phyloP scores from a whole-genome alignment of 257 asterid genomes.

The Craterostigma plantagineum region DNA sequence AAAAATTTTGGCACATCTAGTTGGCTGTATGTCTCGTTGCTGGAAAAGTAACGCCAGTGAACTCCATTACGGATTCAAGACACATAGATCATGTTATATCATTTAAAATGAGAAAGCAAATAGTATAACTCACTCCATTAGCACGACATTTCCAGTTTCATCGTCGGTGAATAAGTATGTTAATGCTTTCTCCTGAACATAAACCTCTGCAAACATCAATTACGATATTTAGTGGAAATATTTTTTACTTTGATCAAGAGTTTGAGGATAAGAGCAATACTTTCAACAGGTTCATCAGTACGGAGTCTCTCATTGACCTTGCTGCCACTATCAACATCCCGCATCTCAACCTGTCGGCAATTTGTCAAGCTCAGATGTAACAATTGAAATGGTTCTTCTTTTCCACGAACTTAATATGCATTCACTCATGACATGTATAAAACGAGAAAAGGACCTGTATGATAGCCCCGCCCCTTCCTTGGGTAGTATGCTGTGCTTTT shows the following conservation, averaged over 20 bases:
- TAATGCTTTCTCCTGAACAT: conserved; percentile 49
- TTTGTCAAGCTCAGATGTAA: conserved; percentile 9
- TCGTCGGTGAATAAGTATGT: conserved; percentile 75
- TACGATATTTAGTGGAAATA: conserved; percentile 8
- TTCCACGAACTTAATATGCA: no score
- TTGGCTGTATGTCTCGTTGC: conserved; percentile 63
- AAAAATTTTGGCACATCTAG: conserved; percentile 66
- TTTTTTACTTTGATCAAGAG: conserved; percentile 4
- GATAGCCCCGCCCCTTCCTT: conserved; percentile 97
- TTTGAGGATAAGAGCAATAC: conserved; percentile 25
- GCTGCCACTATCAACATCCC: conserved; percentile 85
- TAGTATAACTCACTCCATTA: conserved; percentile 67
- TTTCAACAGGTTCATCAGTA: conserved; percentile 78
- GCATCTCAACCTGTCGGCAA: conserved; percentile 76
- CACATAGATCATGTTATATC: not conserved
- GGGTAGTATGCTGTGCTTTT: conserved; percentile 75
- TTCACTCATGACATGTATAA: no score
- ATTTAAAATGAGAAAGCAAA: conserved; percentile 8
- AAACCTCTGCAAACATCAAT: conserved; percentile 47
- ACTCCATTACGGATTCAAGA: not conserved
- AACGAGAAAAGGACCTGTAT: conserved; percentile 42
- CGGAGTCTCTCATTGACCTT: conserved; percentile 81
- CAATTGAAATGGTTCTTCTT: no score
- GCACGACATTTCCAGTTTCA: conserved; percentile 55
- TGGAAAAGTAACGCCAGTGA: conserved; percentile 12